Conservation (phyloP, 2,329 filamentous ascomycete genomes). For the Xylaria sp. region DNA sequence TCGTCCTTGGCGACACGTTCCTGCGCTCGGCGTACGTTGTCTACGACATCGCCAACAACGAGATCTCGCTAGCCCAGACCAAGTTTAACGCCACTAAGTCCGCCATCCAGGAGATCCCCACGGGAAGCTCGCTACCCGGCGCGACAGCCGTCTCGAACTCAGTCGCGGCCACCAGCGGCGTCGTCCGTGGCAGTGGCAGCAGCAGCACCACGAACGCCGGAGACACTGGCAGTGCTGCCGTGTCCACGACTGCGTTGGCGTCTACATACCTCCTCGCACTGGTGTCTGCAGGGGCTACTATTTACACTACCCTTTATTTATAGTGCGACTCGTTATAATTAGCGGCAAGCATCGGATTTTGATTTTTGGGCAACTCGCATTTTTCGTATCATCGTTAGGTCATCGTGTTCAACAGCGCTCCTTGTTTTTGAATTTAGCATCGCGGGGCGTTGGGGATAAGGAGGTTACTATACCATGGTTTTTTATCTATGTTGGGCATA, state of each 20-base stretch:
- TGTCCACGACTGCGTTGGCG: slow-evolving; percentile 20
- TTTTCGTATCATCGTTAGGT: background rate
- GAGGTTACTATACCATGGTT: slow-evolving; percentile 19
- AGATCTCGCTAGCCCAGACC: slow-evolving; percentile 76
- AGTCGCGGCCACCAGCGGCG: slow-evolving; percentile 60
- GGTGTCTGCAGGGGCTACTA: slow-evolving; percentile 37
- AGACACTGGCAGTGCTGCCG: slow-evolving; percentile 29
- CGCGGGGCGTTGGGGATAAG: slow-evolving; percentile 31
- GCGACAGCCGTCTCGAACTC: slow-evolving; percentile 62
- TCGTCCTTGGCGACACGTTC: slow-evolving; percentile 79
- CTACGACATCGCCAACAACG: slow-evolving; percentile 77
- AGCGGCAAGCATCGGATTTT: background rate
- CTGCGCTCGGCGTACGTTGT: slow-evolving; percentile 80
- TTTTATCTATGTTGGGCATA: slow-evolving; percentile 6
- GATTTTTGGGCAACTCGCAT: background rate
- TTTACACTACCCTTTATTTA: slow-evolving; percentile 36
- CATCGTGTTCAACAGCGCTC: background rate
- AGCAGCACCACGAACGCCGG: slow-evolving; percentile 36
- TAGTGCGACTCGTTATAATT: slow-evolving; percentile 7
- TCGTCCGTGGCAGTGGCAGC: slow-evolving; percentile 46
- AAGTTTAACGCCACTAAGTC: slow-evolving; percentile 66
- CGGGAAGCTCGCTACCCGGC: slow-evolving; percentile 62
- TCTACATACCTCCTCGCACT: slow-evolving; percentile 27
- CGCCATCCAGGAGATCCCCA: slow-evolving; percentile 67
- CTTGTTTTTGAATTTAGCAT: slow-evolving; percentile 28